Evolutionary conservation across 148 eudicot genomes (phyloP).

Genomic region (Oxyria digyna): DNA sequence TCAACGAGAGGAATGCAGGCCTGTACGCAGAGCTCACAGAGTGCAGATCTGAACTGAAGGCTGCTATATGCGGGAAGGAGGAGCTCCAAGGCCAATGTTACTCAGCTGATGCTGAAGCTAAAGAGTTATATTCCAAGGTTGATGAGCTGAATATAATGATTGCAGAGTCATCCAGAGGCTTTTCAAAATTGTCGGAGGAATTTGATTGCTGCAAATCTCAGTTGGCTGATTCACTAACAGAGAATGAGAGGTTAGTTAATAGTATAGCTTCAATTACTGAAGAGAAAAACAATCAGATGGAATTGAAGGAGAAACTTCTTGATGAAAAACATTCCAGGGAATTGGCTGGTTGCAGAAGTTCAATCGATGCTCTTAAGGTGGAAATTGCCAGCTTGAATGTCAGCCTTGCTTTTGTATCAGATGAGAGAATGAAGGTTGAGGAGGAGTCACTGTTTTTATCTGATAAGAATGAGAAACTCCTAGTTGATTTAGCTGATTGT

Average conservation of each 20-base stretch:
- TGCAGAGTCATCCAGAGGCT: constrained; percentile 28
- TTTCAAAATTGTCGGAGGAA: constrained; percentile 38
- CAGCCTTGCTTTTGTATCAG: constrained; percentile 20
- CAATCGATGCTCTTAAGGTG: constrained; percentile 25
- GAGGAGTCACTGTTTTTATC: constrained; percentile 27
- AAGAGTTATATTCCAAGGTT: constrained; percentile 27
- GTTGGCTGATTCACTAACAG: constrained; percentile 35
- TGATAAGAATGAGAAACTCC: constrained; percentile 25
- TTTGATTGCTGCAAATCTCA: constrained; percentile 32
- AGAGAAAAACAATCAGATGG: constrained; percentile 36
- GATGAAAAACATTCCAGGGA: constrained; percentile 30
- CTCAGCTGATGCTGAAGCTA: constrained; percentile 34
- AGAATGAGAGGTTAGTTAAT: constrained; percentile 40
- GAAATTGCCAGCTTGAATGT: constrained; percentile 23
- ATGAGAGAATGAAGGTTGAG: constrained; percentile 26
- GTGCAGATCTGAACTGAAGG: constrained; percentile 52
- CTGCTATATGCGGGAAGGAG: constrained; percentile 31
- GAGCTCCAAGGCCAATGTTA: constrained; percentile 37
- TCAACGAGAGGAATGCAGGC: constrained; percentile 30
- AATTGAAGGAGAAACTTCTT: constrained; percentile 23
- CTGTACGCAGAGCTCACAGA: constrained; percentile 45
- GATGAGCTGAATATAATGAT: constrained; percentile 43
- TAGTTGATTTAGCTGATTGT: constrained; percentile 28
- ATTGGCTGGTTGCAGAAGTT: constrained; percentile 27
- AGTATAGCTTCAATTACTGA: constrained; percentile 26